These are phyloP conservation scores for Wickerhamomyces strasburgensis DNA, from an alignment of 805 yeast genomes.

Conservation along the genomic window DNA sequence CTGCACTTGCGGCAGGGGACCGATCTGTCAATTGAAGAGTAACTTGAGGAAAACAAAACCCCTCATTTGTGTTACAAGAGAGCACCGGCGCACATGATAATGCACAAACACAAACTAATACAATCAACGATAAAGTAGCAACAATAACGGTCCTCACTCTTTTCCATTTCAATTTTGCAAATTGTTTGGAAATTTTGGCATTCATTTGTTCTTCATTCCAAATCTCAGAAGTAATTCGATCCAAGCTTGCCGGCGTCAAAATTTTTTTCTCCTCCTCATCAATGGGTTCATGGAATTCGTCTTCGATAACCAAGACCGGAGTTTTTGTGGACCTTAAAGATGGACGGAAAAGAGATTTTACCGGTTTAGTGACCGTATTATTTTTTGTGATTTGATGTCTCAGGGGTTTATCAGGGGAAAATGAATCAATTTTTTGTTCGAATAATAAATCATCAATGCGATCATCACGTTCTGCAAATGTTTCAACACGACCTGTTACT, in stretches of 20 bases:
- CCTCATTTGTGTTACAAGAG: conserved; percentile 29
- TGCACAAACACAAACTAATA: conserved; percentile 1
- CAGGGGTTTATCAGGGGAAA: too few relatives aligned
- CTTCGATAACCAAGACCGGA: too few relatives aligned
- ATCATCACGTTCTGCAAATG: background rate
- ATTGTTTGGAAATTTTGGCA: too few relatives aligned
- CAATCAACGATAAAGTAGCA: background rate
- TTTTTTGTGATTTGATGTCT: background rate
- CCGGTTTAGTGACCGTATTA: too few relatives aligned
- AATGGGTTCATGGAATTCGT: too few relatives aligned
- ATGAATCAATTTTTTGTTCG: too few relatives aligned
- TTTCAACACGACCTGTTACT: background rate
- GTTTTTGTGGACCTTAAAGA: too few relatives aligned
- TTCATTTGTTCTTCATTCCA: too few relatives aligned
- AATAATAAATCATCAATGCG: background rate
- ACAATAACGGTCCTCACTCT: background rate
- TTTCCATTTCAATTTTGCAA: background rate
- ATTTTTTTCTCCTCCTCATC: too few relatives aligned
- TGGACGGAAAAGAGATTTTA: too few relatives aligned
- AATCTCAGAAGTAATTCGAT: too few relatives aligned
- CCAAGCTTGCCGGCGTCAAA: too few relatives aligned
- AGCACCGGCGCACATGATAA: conserved; percentile 17
- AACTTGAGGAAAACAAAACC: conserved; percentile 39
- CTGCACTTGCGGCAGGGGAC: conserved; percentile 30
- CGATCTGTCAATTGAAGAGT: conserved; percentile 36